Conservation (phyloP, 495 filamentous ascomycete species). For the Pseudomonodictys pantanalensis region DNA sequence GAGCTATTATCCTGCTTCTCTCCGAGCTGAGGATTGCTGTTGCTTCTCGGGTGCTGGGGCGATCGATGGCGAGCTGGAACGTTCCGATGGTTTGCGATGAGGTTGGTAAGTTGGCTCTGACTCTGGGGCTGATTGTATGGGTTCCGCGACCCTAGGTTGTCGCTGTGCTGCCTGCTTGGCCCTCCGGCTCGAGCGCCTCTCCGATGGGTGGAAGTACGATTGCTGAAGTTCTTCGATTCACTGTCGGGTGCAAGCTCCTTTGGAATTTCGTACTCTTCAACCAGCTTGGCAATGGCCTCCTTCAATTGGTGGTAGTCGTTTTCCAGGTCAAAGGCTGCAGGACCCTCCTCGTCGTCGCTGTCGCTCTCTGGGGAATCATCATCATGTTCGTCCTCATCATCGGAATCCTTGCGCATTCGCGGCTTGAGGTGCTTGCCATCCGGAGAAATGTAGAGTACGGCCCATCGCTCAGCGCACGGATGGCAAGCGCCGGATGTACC, state of each 20-base stretch:
- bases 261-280: constrained; percentile 75
- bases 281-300: constrained; percentile 75
- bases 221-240: constrained; percentile 60
- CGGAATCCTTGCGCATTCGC: constrained; percentile 68
- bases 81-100: constrained; percentile 34
- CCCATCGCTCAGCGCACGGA: constrained; percentile 70
- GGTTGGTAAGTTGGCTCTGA: constrained; percentile 40
- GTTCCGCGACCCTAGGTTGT: constrained; percentile 32
- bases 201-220: constrained; percentile 54
- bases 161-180: constrained; percentile 3
- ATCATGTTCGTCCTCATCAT: constrained; percentile 63
- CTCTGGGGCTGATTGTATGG: constrained; percentile 35
- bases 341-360: constrained; percentile 63
- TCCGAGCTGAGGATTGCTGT: constrained; percentile 29
- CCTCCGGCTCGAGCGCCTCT: constrained; percentile 18
- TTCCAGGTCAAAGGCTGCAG: constrained; percentile 65
- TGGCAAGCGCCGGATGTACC: constrained; percentile 61
- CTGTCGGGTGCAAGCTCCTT: constrained; percentile 54
- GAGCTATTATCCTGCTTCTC: constrained; percentile 44
- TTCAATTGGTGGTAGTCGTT: constrained; percentile 82
- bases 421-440: constrained; percentile 67
- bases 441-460: constrained; percentile 70
- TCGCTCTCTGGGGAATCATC: constrained; percentile 62
- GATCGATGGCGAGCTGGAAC: constrained; percentile 32
- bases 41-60: constrained; percentile 35